Evolutionary conservation across 1,284 basidiomycete species (phyloP), one percentile per base, ranked within the genome.

Genomic region (Puccinia triticina): DNA sequence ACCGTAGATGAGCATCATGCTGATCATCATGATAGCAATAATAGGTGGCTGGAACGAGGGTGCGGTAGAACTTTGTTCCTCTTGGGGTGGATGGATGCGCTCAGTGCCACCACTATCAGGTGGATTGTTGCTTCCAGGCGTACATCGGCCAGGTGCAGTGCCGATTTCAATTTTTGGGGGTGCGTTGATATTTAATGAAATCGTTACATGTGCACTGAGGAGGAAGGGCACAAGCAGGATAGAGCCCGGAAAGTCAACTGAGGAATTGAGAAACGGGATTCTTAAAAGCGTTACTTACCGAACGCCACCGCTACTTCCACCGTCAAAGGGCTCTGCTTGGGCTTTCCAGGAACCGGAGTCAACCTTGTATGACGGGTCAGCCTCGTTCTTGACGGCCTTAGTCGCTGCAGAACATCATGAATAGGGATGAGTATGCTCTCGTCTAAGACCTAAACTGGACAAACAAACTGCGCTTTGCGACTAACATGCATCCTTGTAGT

Each of bases 401-500:
- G 18, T 40, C 3, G 72, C 72, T 75, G 40, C 43, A 34, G 34
- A 26, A 26, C 23, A 18, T 50, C 43, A 18, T 21, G 29, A 23
- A 64, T 48, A 48, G 43, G 0, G 37, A 34, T 29, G 8, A 59
- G n/a, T 26, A 64, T 21, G 7, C 1, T 61, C 34, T 18, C 59
- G n/a, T 37, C 14, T 64, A 32, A 26, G 29, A 50, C 14, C 5
- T 23, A 23, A 11, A 59, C 26, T 76, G 8, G 8, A 50, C 18
- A 29, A 18, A 23, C 3, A 18, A 26, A 43, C 1, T 46, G 37
- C 3, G 32, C 46, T 14, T n/a, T n/a, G 34, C 23, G 32, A 67
- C 76, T 64, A 29, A 78, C 76, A 78, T 32, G 40, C 29, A 21
- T 26, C 61, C 61, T 78, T 59, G 48, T 78, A 78, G 37, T 64